Evolutionary conservation across 345 rosid genomes (phyloP).

Genomic region (Gossypium australe): DNA sequence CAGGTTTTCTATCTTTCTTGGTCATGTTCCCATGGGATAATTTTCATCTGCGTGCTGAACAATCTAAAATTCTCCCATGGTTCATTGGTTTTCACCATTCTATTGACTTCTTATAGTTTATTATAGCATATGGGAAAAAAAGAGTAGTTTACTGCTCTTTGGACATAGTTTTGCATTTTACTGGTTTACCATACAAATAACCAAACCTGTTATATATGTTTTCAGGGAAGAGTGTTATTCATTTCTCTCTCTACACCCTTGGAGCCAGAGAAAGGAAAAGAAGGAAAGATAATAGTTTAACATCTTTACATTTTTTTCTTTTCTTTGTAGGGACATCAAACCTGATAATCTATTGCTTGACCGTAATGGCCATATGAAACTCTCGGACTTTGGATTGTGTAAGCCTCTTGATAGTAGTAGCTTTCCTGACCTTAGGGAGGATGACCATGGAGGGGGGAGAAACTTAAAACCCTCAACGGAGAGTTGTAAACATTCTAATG

Average conservation of each 20-base stretch:
- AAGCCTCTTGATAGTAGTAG: constrained; percentile 58
- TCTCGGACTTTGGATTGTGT: constrained; percentile 68
- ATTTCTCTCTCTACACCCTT: neutral
- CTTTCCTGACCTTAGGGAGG: constrained; percentile 45
- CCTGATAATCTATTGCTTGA: constrained; percentile 67
- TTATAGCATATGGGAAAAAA: neutral
- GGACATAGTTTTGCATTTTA: neutral
- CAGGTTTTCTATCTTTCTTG: constrained; percentile 32
- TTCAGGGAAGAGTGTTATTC: neutral
- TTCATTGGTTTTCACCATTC: neutral
- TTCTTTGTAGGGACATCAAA: constrained; percentile 53
- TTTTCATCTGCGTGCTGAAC: neutral
- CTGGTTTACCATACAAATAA: neutral
- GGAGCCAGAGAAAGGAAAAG: neutral
- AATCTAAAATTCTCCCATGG: neutral
- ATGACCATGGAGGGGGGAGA: constrained; percentile 31
- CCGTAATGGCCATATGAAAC: constrained; percentile 56
- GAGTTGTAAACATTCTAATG: constrained; percentile 34
- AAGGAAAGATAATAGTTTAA: neutral
- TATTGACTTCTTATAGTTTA: neutral
- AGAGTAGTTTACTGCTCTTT: neutral
- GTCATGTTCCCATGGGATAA: neutral
- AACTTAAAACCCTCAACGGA: constrained; percentile 38
- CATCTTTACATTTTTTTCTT: constrained; percentile 8
- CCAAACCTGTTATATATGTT: neutral